These are phyloP conservation scores for Royoungia palumana DNA, from an alignment of 768 basidiomycete species.

Conservation along the genomic window DNA sequence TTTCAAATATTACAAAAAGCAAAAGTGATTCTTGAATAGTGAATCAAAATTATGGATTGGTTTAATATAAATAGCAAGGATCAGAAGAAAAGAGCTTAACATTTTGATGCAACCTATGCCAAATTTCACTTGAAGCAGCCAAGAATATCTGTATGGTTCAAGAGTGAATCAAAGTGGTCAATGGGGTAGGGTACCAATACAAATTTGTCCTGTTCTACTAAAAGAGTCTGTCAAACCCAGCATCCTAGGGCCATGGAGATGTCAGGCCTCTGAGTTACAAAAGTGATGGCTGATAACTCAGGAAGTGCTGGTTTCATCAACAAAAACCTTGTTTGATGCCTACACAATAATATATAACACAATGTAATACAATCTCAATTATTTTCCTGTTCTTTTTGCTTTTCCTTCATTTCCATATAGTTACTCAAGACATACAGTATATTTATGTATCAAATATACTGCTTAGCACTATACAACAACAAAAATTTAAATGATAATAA, in stretches of 20 bases:
- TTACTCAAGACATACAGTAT: too few relatives aligned
- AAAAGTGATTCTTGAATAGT: slow-evolving; percentile 33
- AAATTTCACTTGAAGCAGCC: slow-evolving; percentile 35
- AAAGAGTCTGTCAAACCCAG: slow-evolving; percentile 22
- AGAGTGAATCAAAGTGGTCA: slow-evolving; percentile 27
- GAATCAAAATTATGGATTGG: slow-evolving; percentile 38
- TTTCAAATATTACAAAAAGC: slow-evolving; percentile 9
- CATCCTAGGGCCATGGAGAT: slow-evolving; percentile 35
- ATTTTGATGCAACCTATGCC: slow-evolving; percentile 18
- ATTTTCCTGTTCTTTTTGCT: too few relatives aligned
- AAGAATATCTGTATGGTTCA: slow-evolving; percentile 32
- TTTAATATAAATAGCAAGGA: slow-evolving; percentile 31
- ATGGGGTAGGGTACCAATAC: slow-evolving; percentile 8
- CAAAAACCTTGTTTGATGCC: too few relatives aligned
- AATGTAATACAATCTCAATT: too few relatives aligned
- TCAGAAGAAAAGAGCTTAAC: slow-evolving; percentile 28
- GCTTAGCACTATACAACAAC: too few relatives aligned
- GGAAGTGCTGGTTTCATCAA: too few relatives aligned
- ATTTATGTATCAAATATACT: too few relatives aligned
- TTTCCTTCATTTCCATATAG: too few relatives aligned
- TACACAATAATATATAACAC: too few relatives aligned
- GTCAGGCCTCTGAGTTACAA: slow-evolving; percentile 35
- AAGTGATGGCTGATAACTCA: slow-evolving; percentile 43
- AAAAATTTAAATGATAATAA: too few relatives aligned
- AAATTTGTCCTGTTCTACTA: background rate